These are phyloP conservation scores for Candida alai DNA, from an alignment of 805 yeast genomes.

Conservation along the genomic window DNA sequence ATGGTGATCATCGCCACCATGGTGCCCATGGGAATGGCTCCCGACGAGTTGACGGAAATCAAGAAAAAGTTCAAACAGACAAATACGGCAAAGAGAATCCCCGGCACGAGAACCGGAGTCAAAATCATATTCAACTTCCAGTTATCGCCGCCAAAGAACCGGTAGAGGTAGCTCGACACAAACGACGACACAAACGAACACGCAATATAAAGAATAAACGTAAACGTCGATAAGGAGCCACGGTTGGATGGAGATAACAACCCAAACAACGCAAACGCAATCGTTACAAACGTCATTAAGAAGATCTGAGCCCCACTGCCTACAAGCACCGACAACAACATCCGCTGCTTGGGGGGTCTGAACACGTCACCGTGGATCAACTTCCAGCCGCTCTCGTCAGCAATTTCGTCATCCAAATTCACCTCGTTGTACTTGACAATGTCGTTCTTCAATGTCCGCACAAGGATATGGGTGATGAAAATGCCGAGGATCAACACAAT, in stretches of 20 bases:
- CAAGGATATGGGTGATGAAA: conserved; percentile 73
- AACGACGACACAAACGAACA: conserved; percentile 83
- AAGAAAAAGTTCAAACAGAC: conserved; percentile 77
- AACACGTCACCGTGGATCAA: conserved; percentile 93
- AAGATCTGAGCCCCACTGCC: conserved; percentile 89
- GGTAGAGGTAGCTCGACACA: conserved; percentile 80
- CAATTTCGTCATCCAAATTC: conserved; percentile 78
- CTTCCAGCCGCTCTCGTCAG: conserved; percentile 97
- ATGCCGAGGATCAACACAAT: conserved; percentile 74
- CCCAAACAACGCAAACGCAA: conserved; percentile 83
- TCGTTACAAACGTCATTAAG: conserved; percentile 68
- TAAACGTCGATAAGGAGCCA: conserved; percentile 87
- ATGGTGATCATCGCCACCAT: conserved; percentile 74
- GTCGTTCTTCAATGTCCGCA: conserved; percentile 79
- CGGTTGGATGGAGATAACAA: conserved; percentile 90
- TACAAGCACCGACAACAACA: conserved; percentile 72
- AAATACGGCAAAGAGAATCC: conserved; percentile 59
- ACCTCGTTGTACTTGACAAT: conserved; percentile 85
- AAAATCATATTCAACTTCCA: conserved; percentile 85
- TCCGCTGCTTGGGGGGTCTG: conserved; percentile 69
- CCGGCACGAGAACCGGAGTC: conserved; percentile 87
- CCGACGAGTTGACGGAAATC: conserved; percentile 75
- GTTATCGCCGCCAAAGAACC: conserved; percentile 84
- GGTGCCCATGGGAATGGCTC: conserved; percentile 92
- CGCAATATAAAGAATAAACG: conserved; percentile 78